Conservation (phyloP, 129 eudicot species). For the Escallonia herrerae region DNA sequence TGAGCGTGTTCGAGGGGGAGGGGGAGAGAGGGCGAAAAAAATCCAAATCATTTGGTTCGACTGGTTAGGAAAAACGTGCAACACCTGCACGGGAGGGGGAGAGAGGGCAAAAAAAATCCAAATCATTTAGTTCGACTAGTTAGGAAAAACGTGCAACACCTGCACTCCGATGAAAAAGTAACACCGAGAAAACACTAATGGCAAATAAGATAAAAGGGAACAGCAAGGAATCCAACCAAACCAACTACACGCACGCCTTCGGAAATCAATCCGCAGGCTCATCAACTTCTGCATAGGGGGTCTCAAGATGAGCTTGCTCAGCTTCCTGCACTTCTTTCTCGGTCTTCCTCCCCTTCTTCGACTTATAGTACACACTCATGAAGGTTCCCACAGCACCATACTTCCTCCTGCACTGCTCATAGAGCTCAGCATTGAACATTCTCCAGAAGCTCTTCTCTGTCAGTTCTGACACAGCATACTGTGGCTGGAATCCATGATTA, state of each 20-base stretch:
- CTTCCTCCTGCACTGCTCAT: conserved; percentile 79
- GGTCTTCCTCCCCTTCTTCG: conserved; percentile 94
- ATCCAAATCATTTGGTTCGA: too few species aligned
- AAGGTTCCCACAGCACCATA: conserved; percentile 93
- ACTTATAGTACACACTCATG: conserved; percentile 97
- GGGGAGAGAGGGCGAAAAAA: too few species aligned
- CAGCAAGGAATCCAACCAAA: neutral
- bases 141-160: too few species aligned
- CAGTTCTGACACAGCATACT: conserved; percentile 88
- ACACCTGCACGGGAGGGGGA: too few species aligned
- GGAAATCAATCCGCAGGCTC: conserved; percentile 19
- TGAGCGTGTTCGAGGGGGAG: too few species aligned
- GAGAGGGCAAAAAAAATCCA: too few species aligned
- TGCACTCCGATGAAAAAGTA: too few species aligned
- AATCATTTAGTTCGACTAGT: too few species aligned
- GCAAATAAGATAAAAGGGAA: neutral
- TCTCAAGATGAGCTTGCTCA: conserved; percentile 72
- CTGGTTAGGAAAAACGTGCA: too few species aligned
- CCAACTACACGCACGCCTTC: neutral
- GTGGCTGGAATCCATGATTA: conserved; percentile 95
- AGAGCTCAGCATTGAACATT: conserved; percentile 88
- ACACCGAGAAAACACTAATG: too few species aligned
- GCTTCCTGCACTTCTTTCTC: conserved; percentile 99
- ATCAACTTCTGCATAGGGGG: conserved; percentile 63
- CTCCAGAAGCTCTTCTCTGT: conserved; percentile 94